A percentile compares a stretch with the other conserved stretches of the same genome.
Evolutionary conservation across 2,329 filamentous ascomycete species (phyloP).

Genomic region (Fusarium sambucinum): DNA sequence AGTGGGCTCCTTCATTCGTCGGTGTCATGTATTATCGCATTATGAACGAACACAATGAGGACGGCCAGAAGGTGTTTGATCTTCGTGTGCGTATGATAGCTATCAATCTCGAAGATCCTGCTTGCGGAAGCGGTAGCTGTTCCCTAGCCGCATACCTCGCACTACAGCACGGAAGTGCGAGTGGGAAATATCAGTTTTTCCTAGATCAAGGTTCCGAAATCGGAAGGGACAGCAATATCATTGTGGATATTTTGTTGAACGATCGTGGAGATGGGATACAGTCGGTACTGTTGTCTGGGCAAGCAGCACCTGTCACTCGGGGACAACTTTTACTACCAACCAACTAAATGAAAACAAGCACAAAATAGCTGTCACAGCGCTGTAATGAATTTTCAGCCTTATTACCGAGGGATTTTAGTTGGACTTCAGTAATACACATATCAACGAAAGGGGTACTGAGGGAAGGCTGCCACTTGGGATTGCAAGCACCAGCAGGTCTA

Average conservation of each 20-base stretch:
- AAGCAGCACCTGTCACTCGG: too few species aligned
- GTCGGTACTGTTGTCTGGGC: too few species aligned
- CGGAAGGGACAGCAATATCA: constrained; percentile 13
- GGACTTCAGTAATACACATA: too few species aligned
- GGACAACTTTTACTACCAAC: too few species aligned
- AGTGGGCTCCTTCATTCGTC: not conserved
- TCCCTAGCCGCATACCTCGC: not conserved
- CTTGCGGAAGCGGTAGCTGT: not conserved
- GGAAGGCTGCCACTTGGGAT: too few species aligned
- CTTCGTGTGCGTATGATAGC: not conserved
- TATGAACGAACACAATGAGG: not conserved
- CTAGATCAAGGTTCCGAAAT: not conserved
- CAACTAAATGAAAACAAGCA: too few species aligned
- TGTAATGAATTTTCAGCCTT: too few species aligned
- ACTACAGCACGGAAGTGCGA: not conserved
- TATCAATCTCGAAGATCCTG: not conserved
- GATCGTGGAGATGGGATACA: too few species aligned
- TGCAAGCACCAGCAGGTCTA: too few species aligned
- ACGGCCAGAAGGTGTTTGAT: not conserved
- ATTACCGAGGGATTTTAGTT: too few species aligned
- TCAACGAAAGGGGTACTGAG: too few species aligned
- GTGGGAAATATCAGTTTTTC: not conserved
- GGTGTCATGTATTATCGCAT: not conserved
- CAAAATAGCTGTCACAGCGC: too few species aligned
- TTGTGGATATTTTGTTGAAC: constrained; percentile 8